Evolutionary conservation across 176 grass and related monocot genomes (phyloP).

Genomic region (Triticum aestivum): DNA sequence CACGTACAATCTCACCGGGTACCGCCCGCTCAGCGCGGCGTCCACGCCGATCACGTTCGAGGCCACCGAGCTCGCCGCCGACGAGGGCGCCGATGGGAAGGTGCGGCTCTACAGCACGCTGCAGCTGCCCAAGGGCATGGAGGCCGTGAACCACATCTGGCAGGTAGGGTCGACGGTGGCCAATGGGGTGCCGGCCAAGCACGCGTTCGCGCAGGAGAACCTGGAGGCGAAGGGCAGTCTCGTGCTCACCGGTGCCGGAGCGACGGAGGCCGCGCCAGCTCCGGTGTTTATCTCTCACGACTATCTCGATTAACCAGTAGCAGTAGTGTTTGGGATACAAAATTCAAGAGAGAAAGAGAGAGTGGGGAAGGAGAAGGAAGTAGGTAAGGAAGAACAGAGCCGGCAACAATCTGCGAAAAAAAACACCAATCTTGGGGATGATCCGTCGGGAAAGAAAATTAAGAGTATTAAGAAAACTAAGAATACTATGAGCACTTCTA

Average conservation of each 20-base stretch:
- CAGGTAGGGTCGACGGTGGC: slow-evolving; percentile 56
- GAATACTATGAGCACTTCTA: too few species aligned
- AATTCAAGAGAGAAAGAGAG: too few species aligned
- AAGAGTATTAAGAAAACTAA: too few species aligned
- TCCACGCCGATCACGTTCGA: slow-evolving; percentile 31
- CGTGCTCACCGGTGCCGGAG: slow-evolving; percentile 26
- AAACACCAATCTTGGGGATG: too few species aligned
- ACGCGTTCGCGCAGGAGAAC: slow-evolving; percentile 47
- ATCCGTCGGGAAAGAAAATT: too few species aligned
- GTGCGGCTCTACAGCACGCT: slow-evolving; percentile 57
- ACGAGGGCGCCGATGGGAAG: slow-evolving; percentile 34
- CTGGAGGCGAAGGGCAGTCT: slow-evolving; percentile 32
- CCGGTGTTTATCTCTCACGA: not conserved
- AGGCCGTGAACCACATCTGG: slow-evolving; percentile 71
- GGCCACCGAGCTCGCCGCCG: slow-evolving; percentile 41
- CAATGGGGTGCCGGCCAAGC: slow-evolving; percentile 42
- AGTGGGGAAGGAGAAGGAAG: too few species aligned
- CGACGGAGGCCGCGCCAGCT: slow-evolving; percentile 3
- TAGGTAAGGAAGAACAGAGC: too few species aligned
- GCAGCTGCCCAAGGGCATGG: slow-evolving; percentile 32
- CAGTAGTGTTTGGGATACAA: too few species aligned
- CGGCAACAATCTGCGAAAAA: too few species aligned
- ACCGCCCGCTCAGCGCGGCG: not conserved
- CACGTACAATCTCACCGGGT: slow-evolving; percentile 53
- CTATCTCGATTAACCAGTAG: too few species aligned